Base-by-base conservation (phyloP, 345 rosid species). In the Sonneratia caseolaris region DNA sequence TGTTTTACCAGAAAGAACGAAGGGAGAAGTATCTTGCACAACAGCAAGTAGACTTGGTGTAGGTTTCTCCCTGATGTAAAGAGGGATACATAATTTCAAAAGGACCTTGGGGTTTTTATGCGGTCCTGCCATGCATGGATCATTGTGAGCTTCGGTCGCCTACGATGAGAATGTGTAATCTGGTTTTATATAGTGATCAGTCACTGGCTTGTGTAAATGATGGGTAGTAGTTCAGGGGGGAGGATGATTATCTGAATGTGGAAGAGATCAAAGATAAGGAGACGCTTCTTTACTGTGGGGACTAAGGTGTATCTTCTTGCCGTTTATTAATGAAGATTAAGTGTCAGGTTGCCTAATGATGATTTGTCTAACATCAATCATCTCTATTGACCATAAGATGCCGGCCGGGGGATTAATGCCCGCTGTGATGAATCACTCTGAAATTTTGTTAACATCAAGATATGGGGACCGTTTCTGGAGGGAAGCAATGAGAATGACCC, bases 21-120 rank as follows among this genome's bases (percentile, higher is more conserved):
- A 86, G 97, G 73, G 98, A 94, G 83, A 94, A 88, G 75, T 94
- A 94, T 76, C 85, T 94, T 70, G 98, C 98, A 71, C 85, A 86
- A 64, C 98, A 91, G 72, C 91, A 89, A 1, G 79, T 81, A 12
- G 85, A 79, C 49, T 75, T 81, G 1, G 4, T 74, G 11, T 85
- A 66, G 80, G 27, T 0, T 47, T 18, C 24, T 55, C 9, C 32
- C 24, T 55, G 72, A 7, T 19, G 65, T 51, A 14, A 27, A 62
- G 66, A 62, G 57, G 57, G 35, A 55, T 55, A 55, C 9, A 55
- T 16, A 18, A 55, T 21, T 22, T 12, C 35, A 3, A 59, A 22
- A 21, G 64, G 64, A 59, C 36, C 19, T 2, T 13, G 1, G 27
- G 15, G 66, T 42, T 16, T 62, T 62, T 11, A 15, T 35, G 1